Percentiles rank a stretch among this genome's conserved stretches.
phyloP scores from a whole-genome alignment of 139 green algal species.

The Coelastrella sp. region DNA sequence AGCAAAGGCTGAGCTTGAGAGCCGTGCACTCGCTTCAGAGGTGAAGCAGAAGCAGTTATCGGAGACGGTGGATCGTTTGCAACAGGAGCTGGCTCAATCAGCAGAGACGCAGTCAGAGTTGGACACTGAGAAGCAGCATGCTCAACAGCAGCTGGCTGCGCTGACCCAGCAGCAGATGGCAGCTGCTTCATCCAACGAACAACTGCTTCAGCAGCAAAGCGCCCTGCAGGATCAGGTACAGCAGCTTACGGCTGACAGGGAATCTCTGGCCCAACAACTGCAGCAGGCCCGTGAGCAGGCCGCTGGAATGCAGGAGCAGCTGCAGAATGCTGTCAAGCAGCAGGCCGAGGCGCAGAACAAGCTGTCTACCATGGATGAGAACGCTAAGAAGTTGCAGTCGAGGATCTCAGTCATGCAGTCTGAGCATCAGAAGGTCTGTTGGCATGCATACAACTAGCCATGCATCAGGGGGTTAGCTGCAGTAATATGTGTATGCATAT shows the following conservation, averaged over 20 bases:
- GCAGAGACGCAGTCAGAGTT: background rate
- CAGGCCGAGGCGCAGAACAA: constrained; percentile 21
- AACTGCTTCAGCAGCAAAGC: constrained; percentile 1
- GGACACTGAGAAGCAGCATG: background rate
- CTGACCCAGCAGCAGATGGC: constrained; percentile 6
- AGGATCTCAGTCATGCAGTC: constrained; percentile 21
- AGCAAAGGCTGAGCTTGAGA: background rate
- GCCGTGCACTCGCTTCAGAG: background rate
- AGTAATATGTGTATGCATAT: background rate
- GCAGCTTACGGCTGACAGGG: constrained; percentile 45
- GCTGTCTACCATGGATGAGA: background rate
- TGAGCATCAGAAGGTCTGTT: constrained; percentile 22
- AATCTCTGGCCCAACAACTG: background rate
- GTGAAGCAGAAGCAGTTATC: background rate
- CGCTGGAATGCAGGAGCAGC: constrained; percentile 23
- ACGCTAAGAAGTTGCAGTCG: constrained; percentile 34
- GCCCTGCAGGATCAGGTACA: background rate
- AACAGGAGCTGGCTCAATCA: constrained; percentile 20
- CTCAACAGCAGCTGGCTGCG: constrained; percentile 7
- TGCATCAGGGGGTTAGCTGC: too few relatives aligned
- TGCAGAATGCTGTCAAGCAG: constrained; percentile 37
- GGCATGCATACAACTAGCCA: too few relatives aligned
- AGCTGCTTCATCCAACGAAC: background rate
- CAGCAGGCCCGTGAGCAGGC: background rate
- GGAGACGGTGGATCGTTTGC: constrained; percentile 5